Evolutionary conservation across 2,329 filamentous ascomycete species (phyloP).

Genomic region (Paraphoma chrysanthemicola): DNA sequence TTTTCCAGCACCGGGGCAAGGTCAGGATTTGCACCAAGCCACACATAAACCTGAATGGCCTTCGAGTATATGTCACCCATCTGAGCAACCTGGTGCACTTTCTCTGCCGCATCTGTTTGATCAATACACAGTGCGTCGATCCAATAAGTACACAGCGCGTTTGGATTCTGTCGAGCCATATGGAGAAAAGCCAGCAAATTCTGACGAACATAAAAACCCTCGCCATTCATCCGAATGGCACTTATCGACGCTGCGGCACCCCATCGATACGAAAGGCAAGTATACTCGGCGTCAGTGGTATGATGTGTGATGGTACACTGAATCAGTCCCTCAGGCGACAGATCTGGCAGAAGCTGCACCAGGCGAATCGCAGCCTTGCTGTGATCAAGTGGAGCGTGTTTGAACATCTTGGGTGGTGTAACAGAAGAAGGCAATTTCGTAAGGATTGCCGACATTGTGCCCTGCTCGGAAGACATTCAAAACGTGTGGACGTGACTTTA

Average conservation of each 20-base stretch:
- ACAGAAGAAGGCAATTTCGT: too few relatives aligned
- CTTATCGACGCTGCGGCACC: background rate
- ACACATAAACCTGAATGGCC: background rate
- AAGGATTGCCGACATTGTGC: too few relatives aligned
- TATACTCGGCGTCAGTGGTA: constrained; percentile 3
- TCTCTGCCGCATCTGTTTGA: constrained; percentile 10
- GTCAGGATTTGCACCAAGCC: constrained; percentile 15
- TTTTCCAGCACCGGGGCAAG: background rate
- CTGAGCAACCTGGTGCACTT: constrained; percentile 10
- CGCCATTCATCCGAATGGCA: constrained; percentile 6
- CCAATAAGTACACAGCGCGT: constrained; percentile 15
- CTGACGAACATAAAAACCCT: constrained; percentile 3
- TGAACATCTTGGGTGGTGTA: background rate
- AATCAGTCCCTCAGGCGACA: constrained; percentile 3
- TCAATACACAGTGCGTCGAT: constrained; percentile 34
- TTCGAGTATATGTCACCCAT: constrained; percentile 13
- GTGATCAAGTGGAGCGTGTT: constrained; percentile 7
- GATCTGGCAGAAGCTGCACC: constrained; percentile 2
- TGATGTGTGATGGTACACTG: constrained; percentile 8
- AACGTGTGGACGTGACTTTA: too few relatives aligned
- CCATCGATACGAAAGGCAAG: constrained; percentile 20
- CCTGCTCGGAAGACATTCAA: too few relatives aligned
- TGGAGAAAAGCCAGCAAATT: constrained; percentile 15
- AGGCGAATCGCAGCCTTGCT: constrained; percentile 6
- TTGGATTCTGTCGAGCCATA: background rate